These are phyloP conservation scores for Arthrobotrys sphaeroides DNA, from an alignment of 2,329 filamentous ascomycete genomes.

Conservation along the genomic window DNA sequence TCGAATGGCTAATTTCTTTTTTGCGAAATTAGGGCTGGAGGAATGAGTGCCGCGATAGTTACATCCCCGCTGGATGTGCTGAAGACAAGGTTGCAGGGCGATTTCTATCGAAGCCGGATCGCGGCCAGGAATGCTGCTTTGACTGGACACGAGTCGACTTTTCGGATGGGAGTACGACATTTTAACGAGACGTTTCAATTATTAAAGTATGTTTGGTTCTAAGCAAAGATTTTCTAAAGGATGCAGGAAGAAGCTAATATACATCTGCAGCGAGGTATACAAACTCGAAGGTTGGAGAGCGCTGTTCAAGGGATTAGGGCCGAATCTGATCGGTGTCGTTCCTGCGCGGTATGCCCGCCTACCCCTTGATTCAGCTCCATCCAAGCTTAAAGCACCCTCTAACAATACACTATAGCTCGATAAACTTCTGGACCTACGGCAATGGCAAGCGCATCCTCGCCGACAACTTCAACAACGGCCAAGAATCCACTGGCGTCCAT, in stretches of 20 bases:
- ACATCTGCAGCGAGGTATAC: constrained; percentile 66
- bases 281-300: constrained; percentile 83
- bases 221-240: background rate
- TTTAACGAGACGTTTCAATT: constrained; percentile 88
- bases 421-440: constrained; percentile 93
- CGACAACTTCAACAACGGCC: constrained; percentile 75
- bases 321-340: constrained; percentile 88
- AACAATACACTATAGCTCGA: constrained; percentile 64
- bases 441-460: constrained; percentile 87
- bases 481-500: constrained; percentile 79
- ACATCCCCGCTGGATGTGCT: constrained; percentile 93
- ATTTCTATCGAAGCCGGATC: constrained; percentile 90
- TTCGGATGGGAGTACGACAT: constrained; percentile 64
- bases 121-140: constrained; percentile 40
- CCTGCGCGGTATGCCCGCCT: constrained; percentile 70
- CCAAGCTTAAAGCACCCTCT: background rate
- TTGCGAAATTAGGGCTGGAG: constrained; percentile 72
- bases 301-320: constrained; percentile 90
- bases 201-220: constrained; percentile 69
- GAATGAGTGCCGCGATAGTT: constrained; percentile 90
- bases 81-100: constrained; percentile 90
- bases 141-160: constrained; percentile 36
- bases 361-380: background rate
- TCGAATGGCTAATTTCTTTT: background rate
- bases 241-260: constrained; percentile 6